A percentile compares a stretch with the other conserved stretches of the same genome.
phyloP scores from a whole-genome alignment of 345 rosid species.

The Arabidopsis arenosa region DNA sequence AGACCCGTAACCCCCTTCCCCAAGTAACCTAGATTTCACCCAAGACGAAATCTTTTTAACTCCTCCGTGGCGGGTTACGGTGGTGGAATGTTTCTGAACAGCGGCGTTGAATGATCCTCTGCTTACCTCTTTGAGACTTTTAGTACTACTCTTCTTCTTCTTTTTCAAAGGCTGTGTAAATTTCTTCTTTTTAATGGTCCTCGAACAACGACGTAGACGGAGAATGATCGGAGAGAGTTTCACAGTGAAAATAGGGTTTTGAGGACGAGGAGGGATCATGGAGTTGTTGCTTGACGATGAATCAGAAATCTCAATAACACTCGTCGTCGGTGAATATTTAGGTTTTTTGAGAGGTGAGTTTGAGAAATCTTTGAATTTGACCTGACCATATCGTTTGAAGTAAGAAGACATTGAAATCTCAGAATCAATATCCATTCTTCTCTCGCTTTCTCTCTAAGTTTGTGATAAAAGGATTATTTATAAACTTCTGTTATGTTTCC shows the following conservation, averaged over 20 bases:
- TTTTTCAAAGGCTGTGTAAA: too few relatives aligned
- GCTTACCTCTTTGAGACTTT: too few relatives aligned
- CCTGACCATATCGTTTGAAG: not conserved
- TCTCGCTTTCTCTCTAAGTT: not conserved
- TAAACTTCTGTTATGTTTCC: too few relatives aligned
- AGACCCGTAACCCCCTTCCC: constrained; percentile 22
- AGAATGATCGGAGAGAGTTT: not conserved
- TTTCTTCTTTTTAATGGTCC: not conserved
- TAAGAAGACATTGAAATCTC: not conserved
- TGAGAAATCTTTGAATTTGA: not conserved
- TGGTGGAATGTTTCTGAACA: too few relatives aligned
- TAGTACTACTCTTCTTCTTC: too few relatives aligned
- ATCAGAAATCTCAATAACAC: not conserved
- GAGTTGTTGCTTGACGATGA: not conserved
- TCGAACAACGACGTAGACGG: not conserved
- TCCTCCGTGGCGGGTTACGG: not conserved
- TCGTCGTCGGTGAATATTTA: not conserved
- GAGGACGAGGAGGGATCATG: not conserved
- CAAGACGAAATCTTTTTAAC: not conserved
- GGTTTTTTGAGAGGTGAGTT: not conserved
- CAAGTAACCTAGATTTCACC: constrained; percentile 30
- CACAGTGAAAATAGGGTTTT: not conserved
- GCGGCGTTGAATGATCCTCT: too few relatives aligned
- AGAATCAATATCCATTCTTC: not conserved
- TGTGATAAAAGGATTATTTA: too few relatives aligned